Percentiles rank a stretch among this genome's conserved stretches.
Conservation (phyloP, 768 basidiomycete genomes). For the Hebeloma cylindrosporum region DNA sequence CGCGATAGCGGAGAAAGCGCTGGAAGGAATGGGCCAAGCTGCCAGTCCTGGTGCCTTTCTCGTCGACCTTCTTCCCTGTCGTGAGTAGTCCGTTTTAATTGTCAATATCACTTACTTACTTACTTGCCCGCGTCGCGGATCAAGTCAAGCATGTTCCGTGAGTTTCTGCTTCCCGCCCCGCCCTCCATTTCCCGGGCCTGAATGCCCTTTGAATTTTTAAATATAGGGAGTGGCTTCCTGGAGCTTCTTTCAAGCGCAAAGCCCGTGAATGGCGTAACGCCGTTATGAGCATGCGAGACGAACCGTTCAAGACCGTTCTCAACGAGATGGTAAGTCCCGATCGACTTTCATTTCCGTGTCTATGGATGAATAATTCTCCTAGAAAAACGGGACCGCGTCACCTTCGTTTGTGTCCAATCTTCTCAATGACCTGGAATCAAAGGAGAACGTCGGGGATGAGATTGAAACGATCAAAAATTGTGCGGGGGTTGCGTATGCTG, state of each 20-base stretch:
- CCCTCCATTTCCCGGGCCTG: neutral
- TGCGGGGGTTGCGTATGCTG: slow-evolving; percentile 23
- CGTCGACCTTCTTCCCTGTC: slow-evolving; percentile 32
- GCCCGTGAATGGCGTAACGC: slow-evolving; percentile 50
- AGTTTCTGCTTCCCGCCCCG: slow-evolving; percentile 13
- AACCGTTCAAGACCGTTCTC: slow-evolving; percentile 38
- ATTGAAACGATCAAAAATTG: slow-evolving; percentile 20
- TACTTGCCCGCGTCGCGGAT: slow-evolving; percentile 25
- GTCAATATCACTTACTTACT: slow-evolving; percentile 29
- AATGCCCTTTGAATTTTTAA: neutral
- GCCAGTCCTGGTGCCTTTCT: slow-evolving; percentile 53
- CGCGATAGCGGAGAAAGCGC: slow-evolving; percentile 50
- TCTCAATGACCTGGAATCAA: slow-evolving; percentile 17
- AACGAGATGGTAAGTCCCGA: slow-evolving; percentile 33
- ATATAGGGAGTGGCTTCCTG: slow-evolving; percentile 47
- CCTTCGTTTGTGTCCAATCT: slow-evolving; percentile 32
- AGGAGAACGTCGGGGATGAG: slow-evolving; percentile 16
- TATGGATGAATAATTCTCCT: neutral
- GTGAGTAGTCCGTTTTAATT: slow-evolving; percentile 27
- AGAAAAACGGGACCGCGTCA: slow-evolving; percentile 33
- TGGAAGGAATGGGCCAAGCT: slow-evolving; percentile 51
- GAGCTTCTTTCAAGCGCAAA: slow-evolving; percentile 49
- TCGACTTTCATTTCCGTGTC: neutral
- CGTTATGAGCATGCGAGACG: slow-evolving; percentile 49
- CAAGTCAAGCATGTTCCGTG: slow-evolving; percentile 53